These are phyloP conservation scores for Neurospora terricola DNA, from an alignment of 495 filamentous ascomycete genomes.

Conservation along the genomic window DNA sequence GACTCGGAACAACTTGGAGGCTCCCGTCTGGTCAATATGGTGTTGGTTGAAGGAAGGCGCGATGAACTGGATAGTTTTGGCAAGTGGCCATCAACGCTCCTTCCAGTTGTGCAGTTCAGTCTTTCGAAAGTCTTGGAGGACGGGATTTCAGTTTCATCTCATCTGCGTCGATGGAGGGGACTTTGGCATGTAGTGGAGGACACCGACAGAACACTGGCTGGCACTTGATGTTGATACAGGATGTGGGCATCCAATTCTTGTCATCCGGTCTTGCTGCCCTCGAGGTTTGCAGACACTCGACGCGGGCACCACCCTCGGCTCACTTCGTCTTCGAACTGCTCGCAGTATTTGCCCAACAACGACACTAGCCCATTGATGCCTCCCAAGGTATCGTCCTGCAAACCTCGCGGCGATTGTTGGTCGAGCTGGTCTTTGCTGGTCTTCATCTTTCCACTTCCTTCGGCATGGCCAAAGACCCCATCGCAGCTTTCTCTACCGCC, in stretches of 20 bases:
- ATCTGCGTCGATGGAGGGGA: neutral
- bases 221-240: neutral
- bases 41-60: neutral
- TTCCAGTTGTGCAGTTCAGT: neutral
- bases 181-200: neutral
- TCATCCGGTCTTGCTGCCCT: neutral
- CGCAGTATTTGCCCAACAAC: neutral
- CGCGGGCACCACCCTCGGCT: neutral
- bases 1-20: neutral
- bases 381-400: neutral
- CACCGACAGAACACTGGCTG: neutral
- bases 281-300: neutral
- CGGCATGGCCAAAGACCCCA: neutral
- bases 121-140: neutral
- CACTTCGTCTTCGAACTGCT: neutral
- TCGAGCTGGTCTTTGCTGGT: neutral
- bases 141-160: neutral
- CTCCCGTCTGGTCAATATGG: neutral
- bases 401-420: neutral
- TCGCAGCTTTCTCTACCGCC: neutral
- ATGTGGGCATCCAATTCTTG: neutral
- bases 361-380: neutral
- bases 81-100: neutral
- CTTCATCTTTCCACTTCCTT: neutral
- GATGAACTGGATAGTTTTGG: neutral